A percentile compares a stretch with the other conserved stretches of the same genome.
These are phyloP conservation scores for Trichoderma pleuroti DNA, from an alignment of 2,329 filamentous ascomycete genomes.

Conservation along the genomic window DNA sequence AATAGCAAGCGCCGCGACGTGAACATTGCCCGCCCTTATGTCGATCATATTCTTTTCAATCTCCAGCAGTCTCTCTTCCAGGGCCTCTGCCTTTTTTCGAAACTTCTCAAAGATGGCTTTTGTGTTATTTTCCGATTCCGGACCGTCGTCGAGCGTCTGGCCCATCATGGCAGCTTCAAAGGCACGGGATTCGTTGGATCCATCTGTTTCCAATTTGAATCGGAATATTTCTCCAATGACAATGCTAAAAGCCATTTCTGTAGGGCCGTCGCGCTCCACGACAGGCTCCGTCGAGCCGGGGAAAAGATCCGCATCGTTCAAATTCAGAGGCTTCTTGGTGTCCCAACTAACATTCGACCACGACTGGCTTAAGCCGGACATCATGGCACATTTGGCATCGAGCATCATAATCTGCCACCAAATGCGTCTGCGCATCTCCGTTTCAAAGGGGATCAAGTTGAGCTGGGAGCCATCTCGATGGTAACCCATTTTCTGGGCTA, in stretches of 20 bases:
- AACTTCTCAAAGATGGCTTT: slow-evolving; percentile 38
- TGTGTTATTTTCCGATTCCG: slow-evolving; percentile 22
- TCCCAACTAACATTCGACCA: slow-evolving; percentile 53
- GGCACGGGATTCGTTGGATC: slow-evolving; percentile 40
- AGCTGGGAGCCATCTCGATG: slow-evolving; percentile 58
- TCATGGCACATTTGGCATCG: slow-evolving; percentile 54
- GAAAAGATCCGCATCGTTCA: slow-evolving; percentile 57
- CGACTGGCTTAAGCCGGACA: slow-evolving; percentile 55
- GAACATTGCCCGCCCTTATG: slow-evolving; percentile 49
- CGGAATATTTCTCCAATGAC: slow-evolving; percentile 49
- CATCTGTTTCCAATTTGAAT: slow-evolving; percentile 46
- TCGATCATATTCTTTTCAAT: slow-evolving; percentile 52
- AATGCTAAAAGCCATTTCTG: slow-evolving; percentile 58
- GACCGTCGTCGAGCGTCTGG: slow-evolving; percentile 35
- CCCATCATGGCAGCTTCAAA: slow-evolving; percentile 50
- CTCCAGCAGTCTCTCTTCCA: slow-evolving; percentile 43
- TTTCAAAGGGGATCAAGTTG: slow-evolving; percentile 58
- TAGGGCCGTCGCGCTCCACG: slow-evolving; percentile 52
- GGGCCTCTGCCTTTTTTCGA: slow-evolving; percentile 38
- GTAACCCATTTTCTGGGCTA: slow-evolving; percentile 65
- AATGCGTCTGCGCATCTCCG: slow-evolving; percentile 63
- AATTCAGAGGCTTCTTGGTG: slow-evolving; percentile 53
- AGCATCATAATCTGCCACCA: slow-evolving; percentile 64
- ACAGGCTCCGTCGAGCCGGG: slow-evolving; percentile 51
- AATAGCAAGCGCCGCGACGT: slow-evolving; percentile 48